Evolutionary conservation across 1,284 basidiomycete genomes (phyloP), one percentile per base, ranked within the genome.

Genomic region (Cryptococcus sp.): DNA sequence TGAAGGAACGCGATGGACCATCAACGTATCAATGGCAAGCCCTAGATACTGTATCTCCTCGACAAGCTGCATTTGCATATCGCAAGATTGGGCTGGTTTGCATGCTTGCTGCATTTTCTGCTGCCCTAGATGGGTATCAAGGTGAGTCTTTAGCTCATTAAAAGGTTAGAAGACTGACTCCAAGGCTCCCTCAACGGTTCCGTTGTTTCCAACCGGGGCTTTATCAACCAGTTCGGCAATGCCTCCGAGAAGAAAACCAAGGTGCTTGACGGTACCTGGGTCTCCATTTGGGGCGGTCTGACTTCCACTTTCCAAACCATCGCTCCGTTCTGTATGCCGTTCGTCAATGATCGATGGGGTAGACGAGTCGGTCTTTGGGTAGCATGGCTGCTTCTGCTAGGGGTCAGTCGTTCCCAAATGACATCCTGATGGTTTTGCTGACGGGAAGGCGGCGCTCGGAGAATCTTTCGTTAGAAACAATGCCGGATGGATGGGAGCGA

Each of bases 231-330:
- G 18, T 37, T 31, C 7, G 2, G 33, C 11, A 6, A 24, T 16
- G 34, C 34, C 21, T 14, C 16, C 12, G 24, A 26, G 2, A 4
- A 39, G 57, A 31, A 31, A 14, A 31, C 28, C 9, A 31, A 31
- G 28, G 14, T 31, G 9, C 44, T 59, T 38, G 38, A 42, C 25
- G 35, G 53, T 11, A 41, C 41, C 18, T 52, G 51, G 36, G 51
- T 63, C 14, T 52, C 58, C 3, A 48, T 50, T 3, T 63, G 59
- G 56, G 61, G 61, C 14, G 61, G 57, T 33, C 47, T 54, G 24
- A 38, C 34, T 5, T 43, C 37, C 10, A 24, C 39, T 1, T 43
- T 28, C 6, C 53, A 54, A 36, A 39, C 41, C 34, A 26, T 54
- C 18, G 54, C 54, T 7, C 52, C 51, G 6, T 26, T 58, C 28